Base-by-base conservation (phyloP, 169 alveolate genomes). In the Plasmodium billcollinsi region DNA sequence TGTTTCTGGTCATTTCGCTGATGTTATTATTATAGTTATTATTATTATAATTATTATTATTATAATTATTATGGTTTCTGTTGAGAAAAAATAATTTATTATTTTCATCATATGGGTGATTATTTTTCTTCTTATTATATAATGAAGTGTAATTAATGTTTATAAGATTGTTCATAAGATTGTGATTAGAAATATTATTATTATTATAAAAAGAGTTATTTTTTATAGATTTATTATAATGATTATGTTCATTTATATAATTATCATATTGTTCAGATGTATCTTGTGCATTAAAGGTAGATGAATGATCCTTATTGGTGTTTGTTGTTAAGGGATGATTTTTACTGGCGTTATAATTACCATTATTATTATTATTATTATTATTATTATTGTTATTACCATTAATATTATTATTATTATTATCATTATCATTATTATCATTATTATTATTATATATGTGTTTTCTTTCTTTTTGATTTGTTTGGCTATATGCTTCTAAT, bases 1-100 rank as follows among this genome's bases (percentile, higher is more conserved):
- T 73, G 63, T 67, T 88, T 76, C 73, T 73, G 62, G 39, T 54
- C 93, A 88, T 75, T 52, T 88, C 93, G 24, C 73, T 74, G 39
- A 76, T 88, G 2, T 80, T 88, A 45, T 63, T 75, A 62, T 58
- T 54, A 88, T 39, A 20, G 43, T 67, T 14, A 61, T 24, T 24
- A 24, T 24, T 24, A 24, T 24, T 24, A 24, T 24, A 8, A 58
- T 18, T 66, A 24, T 20, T 18, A 15, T 88, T 54, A 45, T 47
- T 14, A 14, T 65, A 29, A 50, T 61, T 18, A 33, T 76, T 12
- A 12, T 58, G 29, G 21, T 7, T 56, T 7, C 8, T 18, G 65
- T 6, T 56, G 29, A 56, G 9, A 29, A 56, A 56, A 7, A 5
- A 39, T 2, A 39, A 5, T 6, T 63, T n/a, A 21, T 24, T 62